Percentiles rank a stretch among this genome's conserved stretches.
Conservation (phyloP, 2,329 filamentous ascomycete genomes). For the Amauroascus niger region DNA sequence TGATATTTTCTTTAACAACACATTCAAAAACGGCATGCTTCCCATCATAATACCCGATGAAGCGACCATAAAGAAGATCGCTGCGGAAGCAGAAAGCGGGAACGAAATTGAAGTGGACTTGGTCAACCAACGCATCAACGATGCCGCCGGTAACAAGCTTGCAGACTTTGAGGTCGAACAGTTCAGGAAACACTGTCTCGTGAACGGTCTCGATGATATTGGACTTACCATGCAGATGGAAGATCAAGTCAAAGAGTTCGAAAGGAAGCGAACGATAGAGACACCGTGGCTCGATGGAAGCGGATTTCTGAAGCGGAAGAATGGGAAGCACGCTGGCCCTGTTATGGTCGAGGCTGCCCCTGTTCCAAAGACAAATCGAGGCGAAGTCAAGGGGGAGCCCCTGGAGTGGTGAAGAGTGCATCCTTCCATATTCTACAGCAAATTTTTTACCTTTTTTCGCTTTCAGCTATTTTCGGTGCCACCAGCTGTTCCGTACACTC, state of each 20-base stretch:
- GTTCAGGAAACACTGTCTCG: conserved; percentile 86
- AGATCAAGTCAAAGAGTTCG: conserved; percentile 76
- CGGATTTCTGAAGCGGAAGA: conserved; percentile 56
- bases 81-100: conserved; percentile 66
- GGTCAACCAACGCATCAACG: conserved; percentile 70
- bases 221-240: conserved; percentile 88
- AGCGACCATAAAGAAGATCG: conserved; percentile 57
- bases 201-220: conserved; percentile 93
- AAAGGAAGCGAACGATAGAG: conserved; percentile 62
- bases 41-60: conserved; percentile 66
- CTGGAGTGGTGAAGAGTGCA: conserved; percentile 76
- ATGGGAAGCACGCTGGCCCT: conserved; percentile 36
- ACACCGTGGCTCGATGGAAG: conserved; percentile 89
- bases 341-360: conserved; percentile 57
- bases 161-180: conserved; percentile 78
- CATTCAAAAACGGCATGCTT: conserved; percentile 99
- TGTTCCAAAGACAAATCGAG: conserved; percentile 80
- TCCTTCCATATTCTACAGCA: no score
- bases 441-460: no score
- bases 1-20: conserved; percentile 99
- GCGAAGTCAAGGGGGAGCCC: conserved; percentile 73
- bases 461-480: no score
- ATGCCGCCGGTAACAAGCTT: conserved; percentile 61
- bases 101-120: conserved; percentile 84
- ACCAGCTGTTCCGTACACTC: no score